phyloP scores from a whole-genome alignment of 768 basidiomycete genomes.

The Tylopilus plumbeoviolaceoides region DNA sequence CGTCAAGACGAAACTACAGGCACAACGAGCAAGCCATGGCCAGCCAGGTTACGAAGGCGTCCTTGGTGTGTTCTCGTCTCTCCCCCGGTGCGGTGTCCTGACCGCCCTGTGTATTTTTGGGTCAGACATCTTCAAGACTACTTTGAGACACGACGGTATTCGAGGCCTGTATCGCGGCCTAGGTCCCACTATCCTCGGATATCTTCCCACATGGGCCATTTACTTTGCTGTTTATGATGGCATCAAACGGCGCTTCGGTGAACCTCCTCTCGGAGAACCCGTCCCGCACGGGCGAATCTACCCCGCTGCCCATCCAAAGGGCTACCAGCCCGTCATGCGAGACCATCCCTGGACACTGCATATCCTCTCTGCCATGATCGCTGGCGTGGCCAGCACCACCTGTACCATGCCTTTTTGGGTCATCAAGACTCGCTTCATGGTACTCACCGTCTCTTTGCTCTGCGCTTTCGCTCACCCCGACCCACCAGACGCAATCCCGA shows the following conservation, averaged over 20 bases:
- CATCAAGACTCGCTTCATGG: conserved; percentile 99
- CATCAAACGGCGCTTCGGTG: conserved; percentile 82
- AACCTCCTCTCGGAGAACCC: conserved; percentile 46
- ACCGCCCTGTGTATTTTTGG: background rate
- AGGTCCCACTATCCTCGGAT: conserved; percentile 93
- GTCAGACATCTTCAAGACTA: conserved; percentile 52
- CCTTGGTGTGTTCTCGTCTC: conserved; percentile 47
- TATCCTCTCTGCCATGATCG: conserved; percentile 92
- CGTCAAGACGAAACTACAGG: conserved; percentile 95
- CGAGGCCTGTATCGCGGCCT: conserved; percentile 95
- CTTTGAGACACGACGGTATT: conserved; percentile 65
- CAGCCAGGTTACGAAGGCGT: conserved; percentile 76
- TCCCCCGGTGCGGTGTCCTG: conserved; percentile 5
- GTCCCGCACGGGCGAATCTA: conserved; percentile 50
- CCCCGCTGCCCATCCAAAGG: conserved; percentile 81
- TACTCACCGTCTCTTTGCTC: conserved; percentile 31
- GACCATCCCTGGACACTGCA: conserved; percentile 87
- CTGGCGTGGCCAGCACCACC: conserved; percentile 89
- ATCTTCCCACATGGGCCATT: conserved; percentile 98
- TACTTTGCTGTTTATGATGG: conserved; percentile 98
- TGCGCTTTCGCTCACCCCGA: conserved; percentile 9
- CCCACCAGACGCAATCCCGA: conserved; percentile 74
- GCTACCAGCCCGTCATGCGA: conserved; percentile 74
- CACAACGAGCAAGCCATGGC: conserved; percentile 72
- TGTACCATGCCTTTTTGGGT: conserved; percentile 98